A percentile compares a stretch with the other conserved stretches of the same genome.
phyloP scores from a whole-genome alignment of 441 rosid species.

The Viola pubescens region DNA sequence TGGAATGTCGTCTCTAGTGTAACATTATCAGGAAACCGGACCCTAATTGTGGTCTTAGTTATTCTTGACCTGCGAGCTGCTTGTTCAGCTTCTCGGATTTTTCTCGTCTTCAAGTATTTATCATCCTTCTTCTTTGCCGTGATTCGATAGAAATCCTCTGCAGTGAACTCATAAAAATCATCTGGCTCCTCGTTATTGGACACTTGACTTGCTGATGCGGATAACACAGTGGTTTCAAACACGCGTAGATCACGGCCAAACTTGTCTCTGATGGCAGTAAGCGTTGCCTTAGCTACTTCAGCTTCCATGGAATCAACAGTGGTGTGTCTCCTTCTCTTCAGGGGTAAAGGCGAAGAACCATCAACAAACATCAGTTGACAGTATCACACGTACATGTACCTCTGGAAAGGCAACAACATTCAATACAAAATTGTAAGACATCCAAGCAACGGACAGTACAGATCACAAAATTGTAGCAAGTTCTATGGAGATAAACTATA shows the following conservation, averaged over 20 bases:
- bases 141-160: constrained; percentile 64
- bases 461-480: no score
- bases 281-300: constrained; percentile 39
- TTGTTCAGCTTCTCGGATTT: constrained; percentile 80
- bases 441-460: no score
- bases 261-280: constrained; percentile 48
- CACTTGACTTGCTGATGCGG: constrained; percentile 33
- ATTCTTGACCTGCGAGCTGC: constrained; percentile 65
- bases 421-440: background rate
- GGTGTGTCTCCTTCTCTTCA: constrained; percentile 8
- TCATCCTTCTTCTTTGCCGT: constrained; percentile 59
- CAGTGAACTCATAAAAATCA: constrained; percentile 74
- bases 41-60: constrained; percentile 69
- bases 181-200: constrained; percentile 51
- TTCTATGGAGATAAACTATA: no score
- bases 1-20: constrained; percentile 20
- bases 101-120: constrained; percentile 66
- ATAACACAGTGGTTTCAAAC: constrained; percentile 45
- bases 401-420: background rate
- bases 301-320: constrained; percentile 1
- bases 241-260: constrained; percentile 68
- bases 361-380: constrained; percentile 1
- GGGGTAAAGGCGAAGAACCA: constrained; percentile 6
- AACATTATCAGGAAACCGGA: constrained; percentile 81
- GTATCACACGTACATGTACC: background rate